Conservation (phyloP, 257 asterid species). For the Knoxia roxburghii region DNA sequence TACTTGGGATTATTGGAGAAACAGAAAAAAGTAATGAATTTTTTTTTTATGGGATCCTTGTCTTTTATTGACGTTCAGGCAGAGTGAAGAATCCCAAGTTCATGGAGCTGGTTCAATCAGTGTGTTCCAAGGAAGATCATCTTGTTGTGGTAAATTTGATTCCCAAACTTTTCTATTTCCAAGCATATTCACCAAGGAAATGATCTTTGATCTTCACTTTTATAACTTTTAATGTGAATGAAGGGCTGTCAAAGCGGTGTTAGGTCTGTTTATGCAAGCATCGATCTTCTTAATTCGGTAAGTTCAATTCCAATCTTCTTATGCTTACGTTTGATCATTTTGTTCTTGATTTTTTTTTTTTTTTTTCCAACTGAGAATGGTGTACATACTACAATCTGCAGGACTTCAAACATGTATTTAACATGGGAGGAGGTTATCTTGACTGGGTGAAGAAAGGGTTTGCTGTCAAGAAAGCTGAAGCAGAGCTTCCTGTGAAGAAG, state of each 20-base stretch:
- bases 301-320: slow-evolving; percentile 20
- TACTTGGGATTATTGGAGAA: background rate
- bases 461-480: slow-evolving; percentile 33
- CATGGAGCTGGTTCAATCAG: slow-evolving; percentile 47
- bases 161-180: background rate
- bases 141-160: slow-evolving; percentile 54
- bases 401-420: slow-evolving; percentile 58
- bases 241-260: slow-evolving; percentile 92
- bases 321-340: background rate
- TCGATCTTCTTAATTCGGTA: slow-evolving; percentile 64
- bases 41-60: background rate
- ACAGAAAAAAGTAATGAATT: background rate
- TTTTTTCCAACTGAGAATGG: no score
- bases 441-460: slow-evolving; percentile 61
- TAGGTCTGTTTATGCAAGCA: slow-evolving; percentile 64
- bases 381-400: slow-evolving; percentile 16
- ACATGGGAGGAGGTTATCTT: slow-evolving; percentile 74
- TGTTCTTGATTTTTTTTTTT: background rate
- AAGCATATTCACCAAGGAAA: background rate
- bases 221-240: slow-evolving; percentile 4
- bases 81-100: slow-evolving; percentile 75
- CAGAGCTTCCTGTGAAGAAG: slow-evolving; percentile 30
- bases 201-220: no score
- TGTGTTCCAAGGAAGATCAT: slow-evolving; percentile 45
- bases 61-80: slow-evolving; percentile 32